Base-by-base conservation (phyloP, 2,329 filamentous ascomycete genomes). In the Chaetomiaceae sp. region DNA sequence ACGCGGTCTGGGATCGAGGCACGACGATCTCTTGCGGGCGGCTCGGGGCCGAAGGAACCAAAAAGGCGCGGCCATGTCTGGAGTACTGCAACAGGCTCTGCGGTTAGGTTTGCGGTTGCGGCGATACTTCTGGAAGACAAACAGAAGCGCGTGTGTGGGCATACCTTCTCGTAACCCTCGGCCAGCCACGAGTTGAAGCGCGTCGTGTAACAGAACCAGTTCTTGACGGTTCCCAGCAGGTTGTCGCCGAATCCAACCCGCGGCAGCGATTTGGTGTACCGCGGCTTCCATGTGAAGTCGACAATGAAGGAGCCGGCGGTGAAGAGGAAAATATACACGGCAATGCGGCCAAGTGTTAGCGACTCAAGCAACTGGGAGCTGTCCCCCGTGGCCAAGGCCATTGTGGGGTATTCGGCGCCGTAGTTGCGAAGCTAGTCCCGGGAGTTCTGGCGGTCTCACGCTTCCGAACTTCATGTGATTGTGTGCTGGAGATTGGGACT, bases 11-110 rank as follows among this genome's bases (percentile, higher is more conserved):
- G 1, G 63, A 65, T 3, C 60, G 62, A 2, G 71, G 71, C 4
- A 74, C 58, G 40, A 74, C 65, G 32, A 74, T 65, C 36, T 74
- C 70, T 18, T 66, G 60, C 1, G 68, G 62, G 2, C 67, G 63
- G 7, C 65, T 65, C 1, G 70, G 62, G 4, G 68, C 62, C 1
- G 68, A 62, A 2, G 70, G 70, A 0, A 68, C 62, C 12, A 72
- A 60, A 41, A 73, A 74, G 1, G 70, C 60, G 36, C 62, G 57
- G 26, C 62, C 64, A 3, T 65, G 58, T 42, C 69, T 72, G 40
- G 65, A 65, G 52, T 70, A 70, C 68, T 70, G 42, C 19, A 38
- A 6, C 20, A 20, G 12, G 27, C n/a, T 32, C 9, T 32, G 18
- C 7, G n/a, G 18, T 33, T 14, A 33, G 14, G n/a, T n/a, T n/a